Percentiles rank a stretch among this genome's conserved stretches.
These are phyloP conservation scores for Boletus fagicola DNA, from an alignment of 768 basidiomycete genomes.

Conservation along the genomic window DNA sequence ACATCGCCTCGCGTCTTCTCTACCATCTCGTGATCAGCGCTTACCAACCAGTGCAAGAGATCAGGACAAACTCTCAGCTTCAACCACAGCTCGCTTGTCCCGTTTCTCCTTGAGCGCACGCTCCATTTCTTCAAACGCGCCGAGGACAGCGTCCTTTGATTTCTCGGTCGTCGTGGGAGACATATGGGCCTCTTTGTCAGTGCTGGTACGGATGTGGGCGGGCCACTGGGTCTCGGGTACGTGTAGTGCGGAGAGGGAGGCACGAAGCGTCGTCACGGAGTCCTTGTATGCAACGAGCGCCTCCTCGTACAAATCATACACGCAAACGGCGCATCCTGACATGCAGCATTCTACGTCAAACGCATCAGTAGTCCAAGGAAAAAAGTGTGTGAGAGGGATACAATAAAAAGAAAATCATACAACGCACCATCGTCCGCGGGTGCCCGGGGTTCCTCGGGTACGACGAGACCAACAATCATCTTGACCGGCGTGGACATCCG, in stretches of 20 bases:
- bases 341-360: slow-evolving; percentile 82
- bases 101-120: slow-evolving; percentile 50
- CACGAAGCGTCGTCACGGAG: slow-evolving; percentile 49
- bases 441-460: slow-evolving; percentile 61
- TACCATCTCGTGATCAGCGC: slow-evolving; percentile 16
- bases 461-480: slow-evolving; percentile 31
- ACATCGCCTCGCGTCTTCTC: slow-evolving; percentile 20
- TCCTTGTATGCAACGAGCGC: slow-evolving; percentile 60
- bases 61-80: slow-evolving; percentile 38
- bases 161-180: slow-evolving; percentile 1
- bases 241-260: slow-evolving; percentile 43
- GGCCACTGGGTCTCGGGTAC: slow-evolving; percentile 73
- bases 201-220: slow-evolving; percentile 36
- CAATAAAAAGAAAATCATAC: not conserved
- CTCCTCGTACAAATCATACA: slow-evolving; percentile 85
- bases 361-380: not conserved
- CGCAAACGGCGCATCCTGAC: slow-evolving; percentile 91
- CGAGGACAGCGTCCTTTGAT: slow-evolving; percentile 41
- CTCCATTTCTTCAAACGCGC: slow-evolving; percentile 75
- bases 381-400: too few relatives aligned
- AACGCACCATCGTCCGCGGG: slow-evolving; percentile 56
- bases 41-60: not conserved
- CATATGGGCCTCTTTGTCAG: not conserved
- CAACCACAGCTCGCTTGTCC: slow-evolving; percentile 27
- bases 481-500: not conserved